Conservation (phyloP, 805 yeast genomes). For the Myxozyma kluyveri region DNA sequence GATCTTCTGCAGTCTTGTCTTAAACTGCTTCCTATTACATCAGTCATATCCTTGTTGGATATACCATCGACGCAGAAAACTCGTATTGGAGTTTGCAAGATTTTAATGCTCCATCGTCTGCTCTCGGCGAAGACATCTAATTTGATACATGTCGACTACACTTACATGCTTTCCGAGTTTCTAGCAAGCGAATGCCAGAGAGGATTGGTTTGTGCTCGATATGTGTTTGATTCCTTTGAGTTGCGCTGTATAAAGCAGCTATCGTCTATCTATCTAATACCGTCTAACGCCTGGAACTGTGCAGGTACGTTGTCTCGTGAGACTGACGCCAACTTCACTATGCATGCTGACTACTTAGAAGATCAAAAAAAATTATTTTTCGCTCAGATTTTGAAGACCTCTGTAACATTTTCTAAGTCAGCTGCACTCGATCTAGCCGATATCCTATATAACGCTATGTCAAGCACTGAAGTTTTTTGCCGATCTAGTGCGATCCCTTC, state of each 20-base stretch:
- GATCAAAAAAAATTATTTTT: slow-evolving; percentile 61
- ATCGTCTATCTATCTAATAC: slow-evolving; percentile 52
- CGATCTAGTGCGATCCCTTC: slow-evolving; percentile 10
- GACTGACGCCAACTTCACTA: no score
- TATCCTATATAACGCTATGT: slow-evolving; percentile 52
- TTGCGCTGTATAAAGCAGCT: slow-evolving; percentile 50
- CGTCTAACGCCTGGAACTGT: slow-evolving; percentile 78
- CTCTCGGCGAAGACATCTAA: no score
- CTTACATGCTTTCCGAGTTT: no score
- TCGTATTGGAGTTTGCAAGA: slow-evolving; percentile 26
- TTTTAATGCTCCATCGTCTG: no score
- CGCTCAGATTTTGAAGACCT: slow-evolving; percentile 54
- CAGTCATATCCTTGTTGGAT: no score
- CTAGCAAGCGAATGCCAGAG: no score
- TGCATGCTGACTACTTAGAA: no score
- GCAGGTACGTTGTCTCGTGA: slow-evolving; percentile 32
- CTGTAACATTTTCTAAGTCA: neutral
- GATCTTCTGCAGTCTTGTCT: no score
- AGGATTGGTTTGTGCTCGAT: no score
- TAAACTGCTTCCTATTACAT: no score
- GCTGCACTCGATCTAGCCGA: slow-evolving; percentile 18
- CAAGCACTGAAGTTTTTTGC: no score
- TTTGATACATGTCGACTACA: no score
- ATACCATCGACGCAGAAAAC: slow-evolving; percentile 39
- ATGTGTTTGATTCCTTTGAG: slow-evolving; percentile 4